Evolutionary conservation across 2,329 filamentous ascomycete species (phyloP).

Genomic region (Daldinia sp.): DNA sequence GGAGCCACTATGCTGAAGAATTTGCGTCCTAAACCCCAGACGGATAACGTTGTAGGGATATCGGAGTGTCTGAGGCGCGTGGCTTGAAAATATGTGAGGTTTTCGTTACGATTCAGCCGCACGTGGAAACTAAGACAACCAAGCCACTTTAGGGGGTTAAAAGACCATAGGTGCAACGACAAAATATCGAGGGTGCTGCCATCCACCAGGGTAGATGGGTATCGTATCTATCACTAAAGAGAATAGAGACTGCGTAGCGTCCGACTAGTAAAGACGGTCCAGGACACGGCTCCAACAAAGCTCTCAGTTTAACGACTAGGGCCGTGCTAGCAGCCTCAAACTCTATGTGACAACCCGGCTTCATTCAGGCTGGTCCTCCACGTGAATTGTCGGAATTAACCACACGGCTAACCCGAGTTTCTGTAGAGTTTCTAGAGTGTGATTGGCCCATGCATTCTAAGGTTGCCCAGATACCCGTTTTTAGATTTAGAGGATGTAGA

Average conservation of each 20-base stretch:
- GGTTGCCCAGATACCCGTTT: not conserved
- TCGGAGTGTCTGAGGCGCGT: not conserved
- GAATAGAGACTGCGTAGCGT: not conserved
- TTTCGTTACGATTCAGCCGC: constrained; percentile 20
- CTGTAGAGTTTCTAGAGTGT: not conserved
- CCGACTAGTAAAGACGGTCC: not conserved
- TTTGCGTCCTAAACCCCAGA: not conserved
- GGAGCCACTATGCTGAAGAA: constrained; percentile 3
- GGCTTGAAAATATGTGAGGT: constrained; percentile 7
- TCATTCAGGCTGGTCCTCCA: not conserved
- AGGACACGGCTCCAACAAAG: not conserved
- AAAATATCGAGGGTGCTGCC: not conserved
- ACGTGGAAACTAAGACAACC: constrained; percentile 3
- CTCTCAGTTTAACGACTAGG: constrained; percentile 1
- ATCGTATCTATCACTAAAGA: not conserved
- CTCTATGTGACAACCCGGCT: not conserved
- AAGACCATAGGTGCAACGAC: not conserved
- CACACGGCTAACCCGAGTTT: not conserved
- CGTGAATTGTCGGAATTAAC: not conserved
- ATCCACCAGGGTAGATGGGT: not conserved
- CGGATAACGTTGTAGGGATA: constrained; percentile 8
- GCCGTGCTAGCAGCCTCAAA: constrained; percentile 16
- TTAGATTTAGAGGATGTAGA: not conserved
- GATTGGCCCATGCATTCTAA: not conserved
- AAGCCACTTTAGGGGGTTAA: not conserved